Evolutionary conservation across 306 rosid genomes (phyloP).

Genomic region (Malus sieversii): DNA sequence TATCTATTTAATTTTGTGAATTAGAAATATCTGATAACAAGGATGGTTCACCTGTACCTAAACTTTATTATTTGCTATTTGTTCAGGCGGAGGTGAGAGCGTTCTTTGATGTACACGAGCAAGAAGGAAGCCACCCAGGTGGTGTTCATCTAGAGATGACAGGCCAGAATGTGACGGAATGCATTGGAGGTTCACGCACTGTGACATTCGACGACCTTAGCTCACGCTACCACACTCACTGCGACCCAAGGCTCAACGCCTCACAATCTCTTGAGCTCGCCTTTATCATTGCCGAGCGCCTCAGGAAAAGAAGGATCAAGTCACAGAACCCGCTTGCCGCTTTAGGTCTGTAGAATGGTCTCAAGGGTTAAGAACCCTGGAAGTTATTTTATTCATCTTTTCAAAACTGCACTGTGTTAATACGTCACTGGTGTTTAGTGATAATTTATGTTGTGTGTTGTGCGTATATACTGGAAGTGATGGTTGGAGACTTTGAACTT

Average conservation of each 20-base stretch:
- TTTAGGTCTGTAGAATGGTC: conserved; percentile 33
- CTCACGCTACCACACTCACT: conserved; percentile 98
- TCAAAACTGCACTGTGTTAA: conserved; percentile 2
- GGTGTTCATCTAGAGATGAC: conserved; percentile 99
- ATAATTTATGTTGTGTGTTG: conserved; percentile 27
- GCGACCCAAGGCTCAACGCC: conserved; percentile 95
- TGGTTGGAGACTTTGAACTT: conserved; percentile 15
- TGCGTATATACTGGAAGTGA: conserved; percentile 38
- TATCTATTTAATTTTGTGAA: not conserved
- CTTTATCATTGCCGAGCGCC: conserved; percentile 87
- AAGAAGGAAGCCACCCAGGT: conserved; percentile 98
- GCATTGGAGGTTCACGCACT: conserved; percentile 94
- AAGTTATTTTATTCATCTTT: not conserved
- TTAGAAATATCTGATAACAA: not conserved
- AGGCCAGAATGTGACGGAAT: conserved; percentile 96
- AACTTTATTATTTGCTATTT: not conserved
- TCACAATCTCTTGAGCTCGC: conserved; percentile 98
- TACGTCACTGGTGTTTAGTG: conserved; percentile 1
- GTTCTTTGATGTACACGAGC: conserved; percentile 95
- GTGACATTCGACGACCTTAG: conserved; percentile 90
- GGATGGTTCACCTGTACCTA: not conserved
- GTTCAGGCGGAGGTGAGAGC: conserved; percentile 95
- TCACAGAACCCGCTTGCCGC: conserved; percentile 42
- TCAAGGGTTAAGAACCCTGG: conserved; percentile 13
- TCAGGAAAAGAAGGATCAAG: conserved; percentile 78